Conservation (phyloP, 148 eudicot species). For the Nepenthes mirabilis region DNA sequence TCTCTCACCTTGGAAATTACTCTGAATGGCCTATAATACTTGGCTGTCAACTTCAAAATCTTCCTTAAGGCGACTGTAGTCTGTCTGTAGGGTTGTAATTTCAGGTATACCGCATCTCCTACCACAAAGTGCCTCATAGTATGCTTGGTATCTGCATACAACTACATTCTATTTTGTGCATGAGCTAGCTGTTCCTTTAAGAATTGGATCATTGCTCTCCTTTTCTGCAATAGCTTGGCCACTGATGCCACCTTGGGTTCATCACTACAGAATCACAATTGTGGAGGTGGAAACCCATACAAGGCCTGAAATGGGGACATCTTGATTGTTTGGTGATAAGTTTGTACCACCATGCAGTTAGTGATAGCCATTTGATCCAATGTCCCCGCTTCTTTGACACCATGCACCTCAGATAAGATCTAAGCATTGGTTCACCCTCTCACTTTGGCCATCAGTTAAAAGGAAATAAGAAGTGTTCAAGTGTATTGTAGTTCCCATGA, state of each 20-base stretch:
- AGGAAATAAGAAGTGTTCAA: no score
- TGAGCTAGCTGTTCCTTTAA: neutral
- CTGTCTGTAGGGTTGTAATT: neutral
- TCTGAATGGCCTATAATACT: neutral
- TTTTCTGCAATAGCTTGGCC: neutral
- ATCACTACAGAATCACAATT: no score
- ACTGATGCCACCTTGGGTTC: neutral
- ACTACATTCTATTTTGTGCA: neutral
- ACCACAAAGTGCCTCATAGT: neutral
- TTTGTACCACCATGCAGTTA: no score
- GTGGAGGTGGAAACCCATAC: no score
- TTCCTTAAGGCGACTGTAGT: neutral
- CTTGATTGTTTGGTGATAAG: no score
- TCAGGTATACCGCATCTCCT: neutral
- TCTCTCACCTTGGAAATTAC: neutral
- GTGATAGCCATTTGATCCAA: no score
- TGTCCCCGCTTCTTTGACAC: no score
- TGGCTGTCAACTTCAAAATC: neutral
- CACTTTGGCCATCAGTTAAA: no score
- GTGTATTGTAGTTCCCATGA: no score
- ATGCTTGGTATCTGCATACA: neutral
- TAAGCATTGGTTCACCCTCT: no score
- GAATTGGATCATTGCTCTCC: neutral
- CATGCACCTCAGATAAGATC: no score
- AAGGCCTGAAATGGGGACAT: no score